phyloP scores from a whole-genome alignment of 345 rosid genomes.

The Corchorus olitorius region DNA sequence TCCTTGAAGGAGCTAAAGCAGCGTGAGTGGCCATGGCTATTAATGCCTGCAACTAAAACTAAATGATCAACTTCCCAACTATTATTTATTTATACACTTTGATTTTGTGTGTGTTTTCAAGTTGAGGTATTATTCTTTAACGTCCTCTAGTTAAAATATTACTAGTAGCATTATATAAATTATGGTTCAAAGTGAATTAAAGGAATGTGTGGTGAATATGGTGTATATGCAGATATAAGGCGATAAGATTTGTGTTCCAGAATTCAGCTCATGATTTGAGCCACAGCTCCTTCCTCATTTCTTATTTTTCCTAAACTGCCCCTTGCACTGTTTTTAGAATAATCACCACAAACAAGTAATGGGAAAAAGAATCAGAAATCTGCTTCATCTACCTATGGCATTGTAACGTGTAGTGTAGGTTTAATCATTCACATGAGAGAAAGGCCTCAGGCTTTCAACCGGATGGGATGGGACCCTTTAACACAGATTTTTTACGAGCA shows the following conservation, averaged over 20 bases:
- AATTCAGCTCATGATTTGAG: constrained; percentile 23
- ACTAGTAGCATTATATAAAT: constrained; percentile 11
- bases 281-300: constrained; percentile 37
- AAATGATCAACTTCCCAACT: not conserved
- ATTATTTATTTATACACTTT: not conserved
- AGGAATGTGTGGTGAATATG: constrained; percentile 60
- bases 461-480: not conserved
- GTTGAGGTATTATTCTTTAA: not conserved
- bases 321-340: constrained; percentile 8
- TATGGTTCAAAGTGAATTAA: constrained; percentile 47
- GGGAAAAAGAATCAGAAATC: not conserved
- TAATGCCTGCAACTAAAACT: not conserved
- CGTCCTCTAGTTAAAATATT: not conserved
- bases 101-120: not conserved
- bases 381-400: not conserved
- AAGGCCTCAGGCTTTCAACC: not conserved
- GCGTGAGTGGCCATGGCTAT: constrained; percentile 84
- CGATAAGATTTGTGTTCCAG: constrained; percentile 51
- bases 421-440: not conserved
- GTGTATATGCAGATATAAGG: constrained; percentile 28
- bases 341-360: not conserved
- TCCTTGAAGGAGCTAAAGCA: constrained; percentile 85
- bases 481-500: constrained; percentile 9
- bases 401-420: not conserved
- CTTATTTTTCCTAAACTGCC: constrained; percentile 10